Base-by-base conservation (phyloP, 495 filamentous ascomycete genomes). In the Aspergillus taichungensis region DNA sequence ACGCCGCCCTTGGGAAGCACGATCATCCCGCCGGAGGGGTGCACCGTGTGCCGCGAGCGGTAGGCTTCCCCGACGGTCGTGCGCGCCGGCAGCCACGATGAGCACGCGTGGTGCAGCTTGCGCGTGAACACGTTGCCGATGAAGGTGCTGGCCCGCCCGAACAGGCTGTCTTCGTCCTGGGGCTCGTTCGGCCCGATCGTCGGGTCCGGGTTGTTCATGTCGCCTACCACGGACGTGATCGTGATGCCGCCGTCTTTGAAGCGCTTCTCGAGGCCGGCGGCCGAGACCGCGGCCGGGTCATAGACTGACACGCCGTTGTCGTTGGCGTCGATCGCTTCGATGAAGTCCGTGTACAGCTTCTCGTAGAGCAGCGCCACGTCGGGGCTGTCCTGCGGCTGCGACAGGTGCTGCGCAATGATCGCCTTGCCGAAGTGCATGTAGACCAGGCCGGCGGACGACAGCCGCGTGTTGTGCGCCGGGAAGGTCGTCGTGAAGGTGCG, bases 281-380 rank as follows among this genome's bases (percentile, higher is more conserved):
- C 75, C 12, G 65, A 58, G 6, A 94, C 53, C 6, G 68, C 78
- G 6, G 72, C 71, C 2, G 79, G 60, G 54, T 91, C 85, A 64
- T 95, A 95, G 34, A 66, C 79, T 12, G 76, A 76, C 58, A 98
- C 85, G 49, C 92, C 92, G 65, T 98, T 98, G 70, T 98, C 92
- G 62, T 97, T 90, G 45, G 89, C 92, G 66, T 98, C 92, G 34
- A 98, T 79, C 12, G 92, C 87, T 67, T 98, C 92, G 64, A 98
- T 79, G 66, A 97, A 95, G 56, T 85, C 83, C 38, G 80, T 81
- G 73, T 98, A 98, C 18, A 98, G 61, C 70, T 97, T 96, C 57
- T 80, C 72, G 73, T 81, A 95, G 27, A 97, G 67, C 18, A 94
- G 60, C 24, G 72, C 69, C 27, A 91, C 82, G 53, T 87, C 79